A percentile compares a stretch with the other conserved stretches of the same genome.
These are phyloP conservation scores for Vaccinium darrowii DNA, from an alignment of 148 eudicot species.

Conservation along the genomic window DNA sequence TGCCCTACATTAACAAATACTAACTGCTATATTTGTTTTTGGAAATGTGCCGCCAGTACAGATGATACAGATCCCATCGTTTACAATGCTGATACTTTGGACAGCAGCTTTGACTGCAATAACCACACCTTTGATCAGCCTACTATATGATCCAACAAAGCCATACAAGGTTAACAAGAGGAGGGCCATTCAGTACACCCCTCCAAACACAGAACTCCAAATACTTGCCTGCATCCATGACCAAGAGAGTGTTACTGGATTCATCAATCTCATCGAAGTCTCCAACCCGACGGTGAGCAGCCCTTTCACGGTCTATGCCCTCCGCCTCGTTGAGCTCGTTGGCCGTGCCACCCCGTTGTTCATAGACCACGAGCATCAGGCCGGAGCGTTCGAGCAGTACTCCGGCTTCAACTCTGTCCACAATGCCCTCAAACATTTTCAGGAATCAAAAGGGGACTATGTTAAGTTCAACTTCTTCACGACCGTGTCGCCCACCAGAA, in stretches of 20 bases:
- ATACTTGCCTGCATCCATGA: constrained; percentile 57
- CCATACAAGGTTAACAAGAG: constrained; percentile 88
- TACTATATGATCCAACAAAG: constrained; percentile 72
- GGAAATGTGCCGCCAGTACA: constrained; percentile 23
- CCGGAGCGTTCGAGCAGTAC: constrained; percentile 31
- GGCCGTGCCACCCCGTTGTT: constrained; percentile 73
- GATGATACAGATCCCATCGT: constrained; percentile 52
- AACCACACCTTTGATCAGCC: constrained; percentile 57
- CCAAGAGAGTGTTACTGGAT: constrained; percentile 51
- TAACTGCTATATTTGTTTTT: background rate
- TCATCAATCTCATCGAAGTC: constrained; percentile 54
- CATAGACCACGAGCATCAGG: constrained; percentile 63
- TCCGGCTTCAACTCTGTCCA: constrained; percentile 44
- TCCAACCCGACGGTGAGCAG: constrained; percentile 45
- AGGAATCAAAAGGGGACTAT: constrained; percentile 34
- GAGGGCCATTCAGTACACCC: constrained; percentile 71
- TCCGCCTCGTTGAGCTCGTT: constrained; percentile 61
- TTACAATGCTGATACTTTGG: constrained; percentile 60
- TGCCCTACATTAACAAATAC: background rate
- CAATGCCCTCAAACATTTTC: constrained; percentile 47
- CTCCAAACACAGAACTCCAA: constrained; percentile 53
- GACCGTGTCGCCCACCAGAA: constrained; percentile 49
- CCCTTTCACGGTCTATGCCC: constrained; percentile 50
- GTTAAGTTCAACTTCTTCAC: constrained; percentile 49
- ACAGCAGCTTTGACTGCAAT: constrained; percentile 45